Conservation (phyloP, 352 stramenopile genomes). For the Phytophthora uliginosa region DNA sequence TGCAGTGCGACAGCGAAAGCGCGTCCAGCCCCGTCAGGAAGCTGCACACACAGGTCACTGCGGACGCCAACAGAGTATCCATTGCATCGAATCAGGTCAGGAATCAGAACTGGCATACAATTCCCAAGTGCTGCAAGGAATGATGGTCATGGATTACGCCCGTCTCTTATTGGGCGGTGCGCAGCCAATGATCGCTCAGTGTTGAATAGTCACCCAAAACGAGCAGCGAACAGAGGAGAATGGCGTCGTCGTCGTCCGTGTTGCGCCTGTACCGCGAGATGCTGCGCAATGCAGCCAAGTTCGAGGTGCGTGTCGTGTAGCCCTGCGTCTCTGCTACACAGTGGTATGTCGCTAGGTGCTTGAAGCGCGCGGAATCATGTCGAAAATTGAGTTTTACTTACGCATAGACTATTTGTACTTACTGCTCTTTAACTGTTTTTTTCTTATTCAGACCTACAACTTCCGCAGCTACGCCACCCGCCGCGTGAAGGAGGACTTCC, state of each 20-base stretch:
- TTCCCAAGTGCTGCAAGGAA: neutral
- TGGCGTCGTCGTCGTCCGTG: constrained; percentile 53
- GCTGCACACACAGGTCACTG: constrained; percentile 9
- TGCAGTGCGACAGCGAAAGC: constrained; percentile 26
- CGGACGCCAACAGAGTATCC: neutral
- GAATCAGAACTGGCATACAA: neutral
- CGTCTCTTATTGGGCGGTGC: constrained; percentile 9
- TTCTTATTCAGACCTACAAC: constrained; percentile 67
- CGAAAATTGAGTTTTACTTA: constrained; percentile 6
- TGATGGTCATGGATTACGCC: neutral
- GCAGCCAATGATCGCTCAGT: constrained; percentile 8
- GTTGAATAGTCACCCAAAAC: constrained; percentile 7
- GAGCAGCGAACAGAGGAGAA: neutral
- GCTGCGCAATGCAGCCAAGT: constrained; percentile 61
- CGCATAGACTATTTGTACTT: neutral
- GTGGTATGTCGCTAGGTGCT: neutral
- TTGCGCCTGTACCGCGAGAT: constrained; percentile 67
- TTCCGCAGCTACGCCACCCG: constrained; percentile 74
- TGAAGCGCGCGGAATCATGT: neutral
- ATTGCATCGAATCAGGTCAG: neutral
- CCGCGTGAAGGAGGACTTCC: constrained; percentile 82
- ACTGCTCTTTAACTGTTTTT: constrained; percentile 7
- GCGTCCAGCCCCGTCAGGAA: constrained; percentile 22
- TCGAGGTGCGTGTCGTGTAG: constrained; percentile 49
- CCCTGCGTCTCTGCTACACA: neutral